A percentile compares a stretch with the other conserved stretches of the same genome.
Conservation (phyloP, 2,329 filamentous ascomycete species). For the Colletotrichum musicola region DNA sequence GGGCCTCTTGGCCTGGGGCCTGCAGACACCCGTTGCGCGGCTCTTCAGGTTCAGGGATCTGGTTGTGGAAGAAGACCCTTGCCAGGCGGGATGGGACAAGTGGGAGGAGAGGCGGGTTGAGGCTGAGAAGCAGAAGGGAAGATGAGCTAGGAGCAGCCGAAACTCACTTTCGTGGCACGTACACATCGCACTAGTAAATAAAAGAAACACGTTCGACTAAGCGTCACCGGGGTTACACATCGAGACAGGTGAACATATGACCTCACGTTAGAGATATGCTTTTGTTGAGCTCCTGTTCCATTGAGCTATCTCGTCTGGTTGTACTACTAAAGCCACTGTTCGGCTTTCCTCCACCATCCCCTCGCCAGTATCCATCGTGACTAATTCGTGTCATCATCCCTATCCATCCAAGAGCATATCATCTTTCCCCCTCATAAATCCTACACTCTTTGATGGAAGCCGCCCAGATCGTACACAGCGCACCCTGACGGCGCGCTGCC, state of each 20-base stretch:
- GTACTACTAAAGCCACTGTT: constrained; percentile 6
- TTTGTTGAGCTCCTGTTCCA: constrained; percentile 24
- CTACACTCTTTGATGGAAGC: constrained; percentile 16
- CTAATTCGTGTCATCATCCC: constrained; percentile 24
- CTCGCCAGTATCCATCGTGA: constrained; percentile 18
- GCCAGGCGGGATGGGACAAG: constrained; percentile 92
- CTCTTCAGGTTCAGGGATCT: constrained; percentile 84
- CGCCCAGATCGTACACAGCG: constrained; percentile 20
- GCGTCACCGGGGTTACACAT: no score
- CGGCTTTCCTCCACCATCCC: constrained; percentile 9
- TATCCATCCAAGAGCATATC: constrained; percentile 1
- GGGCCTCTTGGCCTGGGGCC: constrained; percentile 78
- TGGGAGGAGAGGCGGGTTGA: constrained; percentile 74
- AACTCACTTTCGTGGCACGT: no score
- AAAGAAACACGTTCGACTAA: neutral
- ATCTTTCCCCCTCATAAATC: neutral
- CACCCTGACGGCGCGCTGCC: constrained; percentile 7
- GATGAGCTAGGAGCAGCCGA: neutral
- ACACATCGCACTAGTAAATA: no score
- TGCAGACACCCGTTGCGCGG: constrained; percentile 75
- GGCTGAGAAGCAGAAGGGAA: constrained; percentile 49
- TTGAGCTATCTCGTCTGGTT: constrained; percentile 23
- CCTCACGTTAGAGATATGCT: neutral
- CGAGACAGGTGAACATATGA: no score
- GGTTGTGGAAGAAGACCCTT: constrained; percentile 87